These are phyloP conservation scores for Stramenopiles sp. DNA, from an alignment of 352 stramenopile species.

Conservation along the genomic window DNA sequence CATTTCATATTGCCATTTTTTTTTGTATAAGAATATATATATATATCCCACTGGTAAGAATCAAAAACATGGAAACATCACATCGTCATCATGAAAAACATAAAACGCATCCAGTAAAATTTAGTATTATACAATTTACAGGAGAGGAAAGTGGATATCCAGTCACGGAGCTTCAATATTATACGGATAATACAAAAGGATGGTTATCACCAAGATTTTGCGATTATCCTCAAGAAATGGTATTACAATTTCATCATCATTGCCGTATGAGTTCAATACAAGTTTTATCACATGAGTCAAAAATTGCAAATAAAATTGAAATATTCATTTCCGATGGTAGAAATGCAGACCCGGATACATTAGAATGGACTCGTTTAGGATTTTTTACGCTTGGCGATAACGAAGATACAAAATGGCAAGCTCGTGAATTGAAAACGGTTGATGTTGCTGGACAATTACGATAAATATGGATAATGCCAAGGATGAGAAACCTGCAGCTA, in stretches of 20 bases:
- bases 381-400: conserved; percentile 55
- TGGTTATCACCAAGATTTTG: conserved; percentile 63
- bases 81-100: no score
- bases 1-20: no score
- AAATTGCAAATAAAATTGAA: conserved; percentile 74
- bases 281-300: conserved; percentile 65
- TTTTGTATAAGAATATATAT: no score
- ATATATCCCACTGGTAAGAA: no score
- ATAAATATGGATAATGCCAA: no score
- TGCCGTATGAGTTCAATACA: conserved; percentile 54
- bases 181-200: conserved; percentile 30
- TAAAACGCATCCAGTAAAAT: no score
- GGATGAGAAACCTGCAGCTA: no score
- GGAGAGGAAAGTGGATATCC: conserved; percentile 60
- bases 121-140: conserved; percentile 50
- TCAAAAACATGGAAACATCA: no score
- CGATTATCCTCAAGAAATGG: conserved; percentile 73
- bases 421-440: conserved; percentile 71
- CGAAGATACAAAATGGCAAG: conserved; percentile 49
- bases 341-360: conserved; percentile 37
- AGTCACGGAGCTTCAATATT: conserved; percentile 51
- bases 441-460: conserved; percentile 61
- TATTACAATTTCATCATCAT: conserved; percentile 44
- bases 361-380: conserved; percentile 11
- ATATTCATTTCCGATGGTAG: no score